Evolutionary conservation across 345 rosid genomes (phyloP).

Genomic region (Rhizophora mangle): DNA sequence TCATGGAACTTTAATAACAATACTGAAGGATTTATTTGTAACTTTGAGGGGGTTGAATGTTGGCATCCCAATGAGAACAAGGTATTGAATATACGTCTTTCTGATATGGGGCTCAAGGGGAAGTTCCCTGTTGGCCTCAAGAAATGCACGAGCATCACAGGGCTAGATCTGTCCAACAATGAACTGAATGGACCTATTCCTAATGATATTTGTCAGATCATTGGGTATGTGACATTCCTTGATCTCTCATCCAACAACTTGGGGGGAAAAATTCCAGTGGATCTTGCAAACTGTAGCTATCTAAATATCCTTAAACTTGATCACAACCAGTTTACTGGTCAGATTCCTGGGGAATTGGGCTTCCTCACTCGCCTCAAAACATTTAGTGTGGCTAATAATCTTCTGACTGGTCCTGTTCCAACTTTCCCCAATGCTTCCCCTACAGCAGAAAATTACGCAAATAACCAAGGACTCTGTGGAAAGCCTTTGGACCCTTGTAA

Average conservation of each 20-base stretch:
- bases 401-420: constrained; percentile 62
- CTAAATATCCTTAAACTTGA: constrained; percentile 21
- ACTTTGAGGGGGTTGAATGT: constrained; percentile 26
- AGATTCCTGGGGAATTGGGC: constrained; percentile 15
- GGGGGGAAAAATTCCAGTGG: constrained; percentile 21
- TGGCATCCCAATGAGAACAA: constrained; percentile 36
- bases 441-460: constrained; percentile 25
- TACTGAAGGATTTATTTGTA: constrained; percentile 25
- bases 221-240: not conserved
- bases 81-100: constrained; percentile 21
- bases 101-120: constrained; percentile 25
- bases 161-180: constrained; percentile 20
- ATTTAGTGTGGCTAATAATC: constrained; percentile 60
- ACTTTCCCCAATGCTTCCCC: accelerated
- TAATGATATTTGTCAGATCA: not conserved
- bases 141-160: constrained; percentile 22
- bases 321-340: constrained; percentile 22
- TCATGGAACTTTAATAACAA: constrained; percentile 28
- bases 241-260: constrained; percentile 27
- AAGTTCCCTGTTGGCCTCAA: constrained; percentile 20
- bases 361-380: constrained; percentile 2
- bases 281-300: constrained; percentile 12
- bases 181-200: constrained; percentile 18
- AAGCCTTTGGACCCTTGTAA: constrained; percentile 40
- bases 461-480: constrained; percentile 68